These are phyloP conservation scores for Saksenaea vasiformis DNA, from an alignment of 371 early-diverging fungal genomes.

Conservation along the genomic window DNA sequence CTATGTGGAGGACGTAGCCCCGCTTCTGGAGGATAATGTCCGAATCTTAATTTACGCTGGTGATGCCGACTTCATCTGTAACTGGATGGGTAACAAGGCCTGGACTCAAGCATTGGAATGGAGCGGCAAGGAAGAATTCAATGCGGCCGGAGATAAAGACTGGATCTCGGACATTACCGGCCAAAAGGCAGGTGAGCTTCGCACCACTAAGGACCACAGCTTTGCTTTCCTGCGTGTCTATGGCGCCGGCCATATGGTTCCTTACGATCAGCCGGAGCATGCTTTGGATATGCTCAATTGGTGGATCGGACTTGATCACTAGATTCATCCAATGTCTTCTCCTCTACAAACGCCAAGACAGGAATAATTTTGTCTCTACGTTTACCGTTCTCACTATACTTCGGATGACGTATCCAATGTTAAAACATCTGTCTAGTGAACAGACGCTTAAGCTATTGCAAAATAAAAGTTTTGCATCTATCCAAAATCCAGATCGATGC, in stretches of 20 bases:
- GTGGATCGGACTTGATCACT: slow-evolving; percentile 45
- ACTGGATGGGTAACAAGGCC: slow-evolving; percentile 95
- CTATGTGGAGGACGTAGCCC: slow-evolving; percentile 73
- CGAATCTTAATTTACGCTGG: slow-evolving; percentile 90
- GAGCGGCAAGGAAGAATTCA: slow-evolving; percentile 73
- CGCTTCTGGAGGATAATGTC: slow-evolving; percentile 79
- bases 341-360: not conserved
- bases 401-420: no score
- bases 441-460: no score
- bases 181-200: slow-evolving; percentile 76
- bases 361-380: not conserved
- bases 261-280: slow-evolving; percentile 62
- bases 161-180: slow-evolving; percentile 54
- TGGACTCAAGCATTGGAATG: slow-evolving; percentile 85
- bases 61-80: slow-evolving; percentile 84
- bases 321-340: not conserved
- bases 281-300: slow-evolving; percentile 66
- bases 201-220: slow-evolving; percentile 57
- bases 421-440: no score
- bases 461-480: no score
- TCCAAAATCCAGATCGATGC: no score
- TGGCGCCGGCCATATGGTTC: slow-evolving; percentile 93
- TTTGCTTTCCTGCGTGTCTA: slow-evolving; percentile 88
- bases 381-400: no score
- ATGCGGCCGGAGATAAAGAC: slow-evolving; percentile 58